Percentiles rank a stretch among this genome's conserved stretches.
Conservation (phyloP, 1,139 yeast species). For the Lodderomyces oxycetoniae region DNA sequence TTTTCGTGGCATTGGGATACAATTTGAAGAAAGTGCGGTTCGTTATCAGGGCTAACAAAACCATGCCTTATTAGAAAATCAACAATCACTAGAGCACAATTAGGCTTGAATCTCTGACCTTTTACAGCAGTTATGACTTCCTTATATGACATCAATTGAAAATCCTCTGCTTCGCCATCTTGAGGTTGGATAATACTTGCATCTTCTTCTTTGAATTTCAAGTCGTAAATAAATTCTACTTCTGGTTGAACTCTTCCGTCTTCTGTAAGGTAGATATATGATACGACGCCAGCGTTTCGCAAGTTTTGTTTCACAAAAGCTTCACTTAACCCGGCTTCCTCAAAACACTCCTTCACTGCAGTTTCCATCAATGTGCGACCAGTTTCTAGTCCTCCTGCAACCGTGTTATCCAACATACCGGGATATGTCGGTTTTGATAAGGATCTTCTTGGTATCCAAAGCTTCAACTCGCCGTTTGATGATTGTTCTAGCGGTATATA, state of each 20-base stretch:
- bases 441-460: conserved; percentile 88
- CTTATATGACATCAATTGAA: conserved; percentile 55
- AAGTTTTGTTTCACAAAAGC: conserved; percentile 45
- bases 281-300: conserved; percentile 58
- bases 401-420: conserved; percentile 84
- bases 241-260: conserved; percentile 81
- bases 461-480: conserved; percentile 42
- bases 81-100: conserved; percentile 72
- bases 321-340: conserved; percentile 78
- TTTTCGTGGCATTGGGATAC: conserved; percentile 57
- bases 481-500: conserved; percentile 44
- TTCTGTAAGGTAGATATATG: conserved; percentile 52
- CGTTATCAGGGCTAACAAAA: conserved; percentile 52
- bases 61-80: conserved; percentile 89
- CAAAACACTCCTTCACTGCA: conserved; percentile 76
- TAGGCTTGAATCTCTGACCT: conserved; percentile 74
- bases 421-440: conserved; percentile 81
- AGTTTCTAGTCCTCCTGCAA: conserved; percentile 82
- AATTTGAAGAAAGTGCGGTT: conserved; percentile 59
- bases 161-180: conserved; percentile 83
- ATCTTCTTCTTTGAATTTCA: conserved; percentile 47
- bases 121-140: conserved; percentile 49
- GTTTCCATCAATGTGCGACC: conserved; percentile 30
- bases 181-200: conserved; percentile 61
- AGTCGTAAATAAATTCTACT: conserved; percentile 73